These are phyloP conservation scores for Xylariaceae sp. DNA, from an alignment of 2,329 filamentous ascomycete genomes.

Conservation along the genomic window DNA sequence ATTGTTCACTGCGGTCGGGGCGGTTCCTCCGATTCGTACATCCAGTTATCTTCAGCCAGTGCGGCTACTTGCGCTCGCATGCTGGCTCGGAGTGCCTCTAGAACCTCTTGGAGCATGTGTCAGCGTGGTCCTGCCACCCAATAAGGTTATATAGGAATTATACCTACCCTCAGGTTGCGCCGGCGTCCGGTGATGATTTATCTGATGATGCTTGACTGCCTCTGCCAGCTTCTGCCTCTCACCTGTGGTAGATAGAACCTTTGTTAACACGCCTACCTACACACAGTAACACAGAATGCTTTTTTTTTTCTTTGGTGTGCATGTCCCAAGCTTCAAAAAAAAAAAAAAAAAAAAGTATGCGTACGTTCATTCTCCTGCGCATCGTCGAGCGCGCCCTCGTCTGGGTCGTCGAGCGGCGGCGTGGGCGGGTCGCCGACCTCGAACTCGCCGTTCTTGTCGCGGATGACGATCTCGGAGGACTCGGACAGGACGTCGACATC, in stretches of 20 bases:
- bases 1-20: conserved; percentile 41
- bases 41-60: conserved; percentile 85
- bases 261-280: conserved; percentile 32
- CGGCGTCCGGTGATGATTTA: conserved; percentile 56
- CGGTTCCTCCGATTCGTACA: conserved; percentile 73
- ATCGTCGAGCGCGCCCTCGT: conserved; percentile 60
- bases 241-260: conserved; percentile 41
- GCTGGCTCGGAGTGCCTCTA: conserved; percentile 70
- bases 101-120: conserved; percentile 53
- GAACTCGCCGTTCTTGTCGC: conserved; percentile 65
- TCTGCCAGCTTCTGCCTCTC: conserved; percentile 64
- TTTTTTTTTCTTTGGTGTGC: too few relatives aligned
- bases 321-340: too few relatives aligned
- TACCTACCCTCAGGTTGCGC: conserved; percentile 66
- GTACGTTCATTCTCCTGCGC: conserved; percentile 59
- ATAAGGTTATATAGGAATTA: too few relatives aligned
- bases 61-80: conserved; percentile 72
- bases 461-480: conserved; percentile 60
- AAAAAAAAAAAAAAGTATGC: conserved; percentile 23
- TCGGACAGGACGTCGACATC: conserved; percentile 47
- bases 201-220: conserved; percentile 63
- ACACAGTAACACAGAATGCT: conserved; percentile 1
- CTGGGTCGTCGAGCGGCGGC: conserved; percentile 55
- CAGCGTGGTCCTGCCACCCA: conserved; percentile 1
- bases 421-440: conserved; percentile 61